A percentile compares a stretch with the other conserved stretches of the same genome.
These are phyloP conservation scores for Ploettnerulaceae sp. DNA, from an alignment of 2,329 filamentous ascomycete genomes.

Conservation along the genomic window DNA sequence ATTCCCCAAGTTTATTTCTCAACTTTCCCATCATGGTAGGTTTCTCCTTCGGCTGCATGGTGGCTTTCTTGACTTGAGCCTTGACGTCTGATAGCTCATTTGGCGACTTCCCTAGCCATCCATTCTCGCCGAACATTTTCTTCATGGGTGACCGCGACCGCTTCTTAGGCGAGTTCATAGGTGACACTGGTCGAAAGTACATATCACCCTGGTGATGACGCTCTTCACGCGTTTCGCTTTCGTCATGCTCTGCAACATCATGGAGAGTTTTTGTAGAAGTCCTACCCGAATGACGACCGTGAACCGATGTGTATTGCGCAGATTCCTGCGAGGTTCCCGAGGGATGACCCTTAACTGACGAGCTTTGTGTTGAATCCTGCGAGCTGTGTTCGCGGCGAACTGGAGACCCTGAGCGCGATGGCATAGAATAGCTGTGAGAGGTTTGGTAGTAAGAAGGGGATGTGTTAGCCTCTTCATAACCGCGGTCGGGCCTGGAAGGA, in stretches of 20 bases:
- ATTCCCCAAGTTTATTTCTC: slow-evolving; percentile 29
- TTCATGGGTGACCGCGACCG: slow-evolving; percentile 34
- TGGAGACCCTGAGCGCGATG: slow-evolving; percentile 1
- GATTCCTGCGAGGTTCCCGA: not conserved
- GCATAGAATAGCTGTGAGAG: not conserved
- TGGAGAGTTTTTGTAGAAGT: slow-evolving; percentile 19
- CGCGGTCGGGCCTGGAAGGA: not conserved
- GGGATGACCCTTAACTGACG: not conserved
- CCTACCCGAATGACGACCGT: slow-evolving; percentile 13
- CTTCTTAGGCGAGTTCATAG: slow-evolving; percentile 18
- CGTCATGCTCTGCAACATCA: slow-evolving; percentile 23
- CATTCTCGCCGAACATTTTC: slow-evolving; percentile 33
- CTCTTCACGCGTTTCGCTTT: slow-evolving; percentile 6
- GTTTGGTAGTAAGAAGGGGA: slow-evolving; percentile 4
- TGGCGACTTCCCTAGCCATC: slow-evolving; percentile 30
- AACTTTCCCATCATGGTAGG: slow-evolving; percentile 29
- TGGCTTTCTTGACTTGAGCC: slow-evolving; percentile 13
- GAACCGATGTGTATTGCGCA: not conserved
- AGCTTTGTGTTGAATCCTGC: not conserved
- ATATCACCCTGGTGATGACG: not conserved
- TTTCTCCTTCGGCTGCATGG: slow-evolving; percentile 19
- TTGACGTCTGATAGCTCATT: slow-evolving; percentile 18
- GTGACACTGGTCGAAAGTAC: not conserved
- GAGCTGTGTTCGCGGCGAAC: not conserved
- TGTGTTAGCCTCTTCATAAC: slow-evolving; percentile 3